These are phyloP conservation scores for Debaryomyces tyrocola DNA, from an alignment of 805 yeast species.

Conservation along the genomic window DNA sequence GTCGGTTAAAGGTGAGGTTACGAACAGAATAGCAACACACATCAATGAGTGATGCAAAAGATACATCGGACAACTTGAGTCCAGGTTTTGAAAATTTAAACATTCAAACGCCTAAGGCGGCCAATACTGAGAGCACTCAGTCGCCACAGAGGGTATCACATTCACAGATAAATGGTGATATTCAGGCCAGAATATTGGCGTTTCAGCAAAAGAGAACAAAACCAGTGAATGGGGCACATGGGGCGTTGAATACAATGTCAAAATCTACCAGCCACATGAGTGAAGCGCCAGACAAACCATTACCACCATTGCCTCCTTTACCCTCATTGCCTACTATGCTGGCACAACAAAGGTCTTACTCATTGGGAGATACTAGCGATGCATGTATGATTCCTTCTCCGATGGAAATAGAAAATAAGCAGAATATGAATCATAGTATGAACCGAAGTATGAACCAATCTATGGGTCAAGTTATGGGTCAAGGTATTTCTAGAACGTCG, in stretches of 20 bases:
- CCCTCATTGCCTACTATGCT: background rate
- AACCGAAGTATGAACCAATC: background rate
- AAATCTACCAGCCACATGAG: background rate
- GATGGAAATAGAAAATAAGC: background rate
- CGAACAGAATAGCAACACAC: background rate
- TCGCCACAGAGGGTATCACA: slow-evolving; percentile 15
- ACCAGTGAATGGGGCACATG: slow-evolving; percentile 6
- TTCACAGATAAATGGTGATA: slow-evolving; percentile 57
- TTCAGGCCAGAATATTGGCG: slow-evolving; percentile 84
- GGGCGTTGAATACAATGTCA: background rate
- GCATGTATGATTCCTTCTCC: background rate
- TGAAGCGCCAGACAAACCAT: slow-evolving; percentile 17
- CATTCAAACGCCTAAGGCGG: background rate
- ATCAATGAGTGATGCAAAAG: background rate
- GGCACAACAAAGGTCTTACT: slow-evolving; percentile 10
- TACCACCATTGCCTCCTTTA: slow-evolving; percentile 26
- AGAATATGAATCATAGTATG: background rate
- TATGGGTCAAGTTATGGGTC: background rate
- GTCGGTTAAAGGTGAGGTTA: background rate
- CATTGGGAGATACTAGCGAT: slow-evolving; percentile 12
- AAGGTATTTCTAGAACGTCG: background rate
- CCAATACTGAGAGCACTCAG: slow-evolving; percentile 1
- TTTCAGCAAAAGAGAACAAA: slow-evolving; percentile 73
- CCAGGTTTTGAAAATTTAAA: slow-evolving; percentile 5
- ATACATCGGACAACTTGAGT: slow-evolving; percentile 3